These are phyloP conservation scores for Chenopodium suecicum DNA, from an alignment of 148 eudicot genomes.

Conservation along the genomic window DNA sequence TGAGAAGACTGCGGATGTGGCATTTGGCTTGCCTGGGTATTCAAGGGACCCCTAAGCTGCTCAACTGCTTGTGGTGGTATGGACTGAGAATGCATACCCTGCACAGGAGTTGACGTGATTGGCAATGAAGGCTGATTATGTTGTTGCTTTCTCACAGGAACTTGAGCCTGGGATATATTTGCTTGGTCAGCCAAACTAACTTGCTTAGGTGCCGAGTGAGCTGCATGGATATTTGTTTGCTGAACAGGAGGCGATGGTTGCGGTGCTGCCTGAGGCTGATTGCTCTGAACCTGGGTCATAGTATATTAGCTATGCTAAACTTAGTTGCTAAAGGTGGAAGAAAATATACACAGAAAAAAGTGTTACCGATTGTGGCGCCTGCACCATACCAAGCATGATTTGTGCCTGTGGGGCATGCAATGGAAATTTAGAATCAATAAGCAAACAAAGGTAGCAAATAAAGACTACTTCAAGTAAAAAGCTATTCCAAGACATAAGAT, in stretches of 20 bases:
- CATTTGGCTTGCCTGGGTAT: constrained; percentile 46
- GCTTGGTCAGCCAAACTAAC: constrained; percentile 50
- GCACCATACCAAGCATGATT: constrained; percentile 98
- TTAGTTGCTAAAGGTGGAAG: background rate
- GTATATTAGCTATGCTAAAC: constrained; percentile 2
- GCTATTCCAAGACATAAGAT: background rate
- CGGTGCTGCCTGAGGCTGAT: constrained; percentile 44
- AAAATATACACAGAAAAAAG: background rate
- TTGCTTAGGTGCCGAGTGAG: constrained; percentile 53
- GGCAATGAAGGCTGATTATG: constrained; percentile 46
- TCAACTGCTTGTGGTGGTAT: constrained; percentile 47
- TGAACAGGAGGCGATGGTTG: constrained; percentile 41
- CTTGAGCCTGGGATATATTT: constrained; percentile 38
- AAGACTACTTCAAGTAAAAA: background rate
- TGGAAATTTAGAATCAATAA: background rate
- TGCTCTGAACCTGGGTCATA: constrained; percentile 41
- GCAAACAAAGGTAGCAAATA: background rate
- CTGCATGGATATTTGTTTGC: constrained; percentile 43
- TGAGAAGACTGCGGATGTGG: constrained; percentile 59
- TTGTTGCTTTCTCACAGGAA: constrained; percentile 50
- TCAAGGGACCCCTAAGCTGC: constrained; percentile 46
- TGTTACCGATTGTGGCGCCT: constrained; percentile 69
- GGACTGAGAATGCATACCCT: constrained; percentile 49
- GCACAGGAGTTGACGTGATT: constrained; percentile 41
- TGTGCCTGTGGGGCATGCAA: constrained; percentile 61